phyloP scores from a whole-genome alignment of 257 asterid genomes.

The Anisodus acutangulus region DNA sequence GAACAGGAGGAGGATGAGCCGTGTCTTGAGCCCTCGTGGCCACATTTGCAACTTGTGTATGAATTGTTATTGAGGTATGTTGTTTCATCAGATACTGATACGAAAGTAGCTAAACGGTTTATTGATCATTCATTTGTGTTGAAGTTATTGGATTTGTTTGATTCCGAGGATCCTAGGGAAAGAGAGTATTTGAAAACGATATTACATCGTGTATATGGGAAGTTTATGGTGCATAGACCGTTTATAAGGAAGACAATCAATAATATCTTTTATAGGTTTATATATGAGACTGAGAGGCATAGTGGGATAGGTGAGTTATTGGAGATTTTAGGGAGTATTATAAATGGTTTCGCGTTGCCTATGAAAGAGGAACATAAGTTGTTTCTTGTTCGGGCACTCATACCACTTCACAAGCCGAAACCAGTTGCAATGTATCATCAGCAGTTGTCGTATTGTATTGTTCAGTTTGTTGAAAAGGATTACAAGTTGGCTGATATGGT shows the following conservation, averaged over 20 bases:
- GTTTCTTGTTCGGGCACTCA: constrained; percentile 41
- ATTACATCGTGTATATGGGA: constrained; percentile 42
- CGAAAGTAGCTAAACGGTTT: constrained; percentile 41
- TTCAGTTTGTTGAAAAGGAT: constrained; percentile 43
- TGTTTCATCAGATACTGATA: constrained; percentile 40
- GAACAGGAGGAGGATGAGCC: constrained; percentile 44
- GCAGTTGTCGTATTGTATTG: constrained; percentile 39
- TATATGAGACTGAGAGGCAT: constrained; percentile 43
- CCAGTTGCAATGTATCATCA: constrained; percentile 36
- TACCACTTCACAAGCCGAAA: constrained; percentile 46
- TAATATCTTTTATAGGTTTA: constrained; percentile 40
- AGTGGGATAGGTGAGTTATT: constrained; percentile 42
- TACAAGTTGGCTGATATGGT: constrained; percentile 39
- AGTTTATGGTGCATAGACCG: constrained; percentile 46
- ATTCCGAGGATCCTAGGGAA: constrained; percentile 42
- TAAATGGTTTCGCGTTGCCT: constrained; percentile 45
- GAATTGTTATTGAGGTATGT: constrained; percentile 41
- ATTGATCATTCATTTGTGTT: constrained; percentile 43
- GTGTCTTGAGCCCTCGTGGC: constrained; percentile 41
- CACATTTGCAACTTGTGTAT: constrained; percentile 43
- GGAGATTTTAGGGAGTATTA: constrained; percentile 44
- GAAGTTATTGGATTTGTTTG: constrained; percentile 42
- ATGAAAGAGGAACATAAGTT: constrained; percentile 47
- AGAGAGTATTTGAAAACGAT: constrained; percentile 41
- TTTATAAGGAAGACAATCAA: constrained; percentile 39